A percentile compares a stretch with the other conserved stretches of the same genome.
Conservation (phyloP, 2,329 filamentous ascomycete genomes). For the Penicillium brasilianum region DNA sequence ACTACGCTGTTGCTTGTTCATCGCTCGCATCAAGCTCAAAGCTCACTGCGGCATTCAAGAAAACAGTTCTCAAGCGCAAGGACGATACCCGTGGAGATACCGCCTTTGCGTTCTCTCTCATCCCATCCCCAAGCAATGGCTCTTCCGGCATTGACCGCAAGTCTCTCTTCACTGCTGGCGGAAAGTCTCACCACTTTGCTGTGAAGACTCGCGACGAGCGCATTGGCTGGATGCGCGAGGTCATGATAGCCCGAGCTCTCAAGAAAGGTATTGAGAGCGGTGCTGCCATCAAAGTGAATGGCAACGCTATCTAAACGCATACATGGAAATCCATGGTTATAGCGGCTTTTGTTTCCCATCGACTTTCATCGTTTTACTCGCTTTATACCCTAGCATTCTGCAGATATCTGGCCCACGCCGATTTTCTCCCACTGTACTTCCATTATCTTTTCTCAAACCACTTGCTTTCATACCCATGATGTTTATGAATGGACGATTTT, state of each 20-base stretch:
- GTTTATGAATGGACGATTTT: no score
- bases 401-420: no score
- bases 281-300: no score
- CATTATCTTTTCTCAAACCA: no score
- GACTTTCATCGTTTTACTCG: no score
- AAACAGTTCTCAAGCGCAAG: constrained; percentile 54
- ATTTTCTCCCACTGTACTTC: no score
- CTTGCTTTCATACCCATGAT: no score
- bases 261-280: no score
- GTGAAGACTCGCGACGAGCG: constrained; percentile 85
- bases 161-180: constrained; percentile 49
- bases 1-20: constrained; percentile 61
- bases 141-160: constrained; percentile 43
- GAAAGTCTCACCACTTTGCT: constrained; percentile 92
- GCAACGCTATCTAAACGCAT: no score
- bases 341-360: no score
- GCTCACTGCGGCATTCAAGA: constrained; percentile 82
- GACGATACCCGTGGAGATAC: constrained; percentile 36
- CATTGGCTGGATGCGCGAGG: constrained; percentile 77
- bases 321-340: no score
- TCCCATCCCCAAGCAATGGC: constrained; percentile 48
- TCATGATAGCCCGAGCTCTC: constrained; percentile 46
- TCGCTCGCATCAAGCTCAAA: constrained; percentile 76
- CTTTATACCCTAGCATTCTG: no score
- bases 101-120: constrained; percentile 50